Percentiles rank a stretch among this genome's conserved stretches.
These are phyloP conservation scores for Rhytidhysteron rufulum DNA, from an alignment of 2,329 filamentous ascomycete genomes.

Conservation along the genomic window DNA sequence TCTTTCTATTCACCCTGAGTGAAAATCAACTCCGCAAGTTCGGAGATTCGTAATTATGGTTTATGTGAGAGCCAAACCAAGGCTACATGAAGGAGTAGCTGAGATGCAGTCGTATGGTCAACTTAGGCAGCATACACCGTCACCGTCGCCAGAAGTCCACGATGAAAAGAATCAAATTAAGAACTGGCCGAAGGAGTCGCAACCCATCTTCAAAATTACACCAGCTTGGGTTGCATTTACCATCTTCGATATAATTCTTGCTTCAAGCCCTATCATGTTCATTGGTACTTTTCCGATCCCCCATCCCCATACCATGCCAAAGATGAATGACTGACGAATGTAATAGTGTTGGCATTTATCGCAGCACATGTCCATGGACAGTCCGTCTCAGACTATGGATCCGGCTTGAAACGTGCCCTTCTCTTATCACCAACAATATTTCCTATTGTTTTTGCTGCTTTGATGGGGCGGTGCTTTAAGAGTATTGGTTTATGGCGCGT, in stretches of 20 bases:
- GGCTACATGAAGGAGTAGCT: no score
- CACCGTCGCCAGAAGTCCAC: no score
- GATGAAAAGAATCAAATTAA: neutral
- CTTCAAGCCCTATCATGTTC: conserved; percentile 23
- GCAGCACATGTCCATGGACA: conserved; percentile 19
- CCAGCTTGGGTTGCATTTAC: conserved; percentile 6
- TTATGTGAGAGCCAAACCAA: no score
- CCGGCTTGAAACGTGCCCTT: conserved; percentile 1
- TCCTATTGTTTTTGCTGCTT: conserved; percentile 1
- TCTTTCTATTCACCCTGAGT: no score
- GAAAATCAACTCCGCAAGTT: no score
- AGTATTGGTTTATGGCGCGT: conserved; percentile 13
- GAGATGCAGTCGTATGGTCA: no score
- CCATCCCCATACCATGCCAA: no score
- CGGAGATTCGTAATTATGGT: no score
- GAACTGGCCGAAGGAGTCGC: neutral
- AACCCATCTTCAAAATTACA: neutral
- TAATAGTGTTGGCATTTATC: conserved; percentile 19
- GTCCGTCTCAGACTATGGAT: conserved; percentile 12
- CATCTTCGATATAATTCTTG: conserved; percentile 20
- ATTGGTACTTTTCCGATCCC: conserved; percentile 12
- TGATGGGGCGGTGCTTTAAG: conserved; percentile 3
- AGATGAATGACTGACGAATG: conserved; percentile 4
- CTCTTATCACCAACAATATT: neutral
- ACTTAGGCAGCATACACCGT: no score